Evolutionary conservation across 352 stramenopile species (phyloP).

Genomic region (Albugo candida): DNA sequence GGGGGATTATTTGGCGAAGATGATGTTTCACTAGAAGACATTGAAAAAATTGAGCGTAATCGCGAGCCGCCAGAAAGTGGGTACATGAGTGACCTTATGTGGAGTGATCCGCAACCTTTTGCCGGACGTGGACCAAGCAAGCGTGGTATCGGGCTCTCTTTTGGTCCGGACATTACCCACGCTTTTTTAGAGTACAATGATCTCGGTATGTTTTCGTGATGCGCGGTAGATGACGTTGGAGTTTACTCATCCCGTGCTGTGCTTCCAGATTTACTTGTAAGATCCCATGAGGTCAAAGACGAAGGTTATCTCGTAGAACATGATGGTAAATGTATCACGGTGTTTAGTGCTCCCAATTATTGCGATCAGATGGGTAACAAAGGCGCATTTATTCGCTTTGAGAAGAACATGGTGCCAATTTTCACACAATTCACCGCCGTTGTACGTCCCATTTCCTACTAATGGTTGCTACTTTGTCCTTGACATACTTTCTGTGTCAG

Average conservation of each 20-base stretch:
- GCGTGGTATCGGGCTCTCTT: slow-evolving; percentile 92
- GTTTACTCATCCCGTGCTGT: slow-evolving; percentile 2
- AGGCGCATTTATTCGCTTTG: slow-evolving; percentile 97
- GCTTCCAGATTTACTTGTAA: slow-evolving; percentile 83
- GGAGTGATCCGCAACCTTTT: slow-evolving; percentile 95
- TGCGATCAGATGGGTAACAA: slow-evolving; percentile 99
- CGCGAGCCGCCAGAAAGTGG: slow-evolving; percentile 87
- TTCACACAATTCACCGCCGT: slow-evolving; percentile 93
- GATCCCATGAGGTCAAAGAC: slow-evolving; percentile 98
- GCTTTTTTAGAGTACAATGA: slow-evolving; percentile 92
- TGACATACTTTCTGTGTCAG: slow-evolving; percentile 11
- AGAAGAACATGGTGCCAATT: slow-evolving; percentile 83
- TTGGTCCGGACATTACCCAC: slow-evolving; percentile 95
- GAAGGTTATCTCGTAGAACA: slow-evolving; percentile 99
- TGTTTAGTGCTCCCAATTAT: slow-evolving; percentile 99
- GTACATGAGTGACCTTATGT: slow-evolving; percentile 84
- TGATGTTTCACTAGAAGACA: slow-evolving; percentile 85
- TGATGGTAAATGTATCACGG: slow-evolving; percentile 97
- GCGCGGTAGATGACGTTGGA: not conserved
- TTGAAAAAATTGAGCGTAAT: slow-evolving; percentile 91
- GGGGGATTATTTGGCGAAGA: slow-evolving; percentile 91
- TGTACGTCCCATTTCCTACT: slow-evolving; percentile 18
- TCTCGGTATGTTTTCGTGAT: slow-evolving; percentile 38
- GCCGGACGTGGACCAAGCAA: slow-evolving; percentile 87
- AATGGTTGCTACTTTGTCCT: not conserved